Base-by-base conservation (phyloP, 495 filamentous ascomycete genomes). In the Podospora comata region DNA sequence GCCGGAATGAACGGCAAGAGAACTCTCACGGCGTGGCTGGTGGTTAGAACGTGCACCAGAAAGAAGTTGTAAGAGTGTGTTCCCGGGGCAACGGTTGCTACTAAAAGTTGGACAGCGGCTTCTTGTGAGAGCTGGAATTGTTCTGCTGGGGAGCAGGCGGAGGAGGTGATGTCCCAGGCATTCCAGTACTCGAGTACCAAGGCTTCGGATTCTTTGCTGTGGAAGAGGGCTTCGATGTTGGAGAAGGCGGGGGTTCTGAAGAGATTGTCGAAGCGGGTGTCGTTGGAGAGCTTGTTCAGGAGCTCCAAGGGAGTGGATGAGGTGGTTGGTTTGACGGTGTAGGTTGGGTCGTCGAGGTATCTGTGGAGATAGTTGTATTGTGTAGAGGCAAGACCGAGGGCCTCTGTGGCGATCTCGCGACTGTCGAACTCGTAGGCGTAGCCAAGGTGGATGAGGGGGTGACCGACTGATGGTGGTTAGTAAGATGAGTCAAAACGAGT, bases 391-490 rank as follows among this genome's bases (percentile, higher is more conserved):
- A 94, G 82, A 0, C 84, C 86, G 2, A 97, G 84, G 5, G 92
- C 90, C 81, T 97, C 94, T 79, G 94, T 94, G 61, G 86, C 93
- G 19, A 96, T 74, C 72, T 93, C 92, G 34, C 89, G 87, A 65
- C 82, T 94, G 68, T 88, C 84, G 69, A 96, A 82, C 78, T 97
- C 92, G 73, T 89, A 94, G 11, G 92, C 94, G 74, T 95, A 97
- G 55, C 88, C 92, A 1, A 97, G 85, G 70, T 97, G 94, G 62
- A 97, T 95, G 32, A 97, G 80, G 1, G 94, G 91, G 73, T 97
- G 92, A 44, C 88, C 94, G 67, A 97, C 92, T 96, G 59, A 39
- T 53, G 62, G 16, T 59, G 44, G 53, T 69, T n/a, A 73, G 67
- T 65, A 48, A 44, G 20, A 19, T 32, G 30, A 53, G 39, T 13